Base-by-base conservation (phyloP, 192 early-diverging fungal genomes). In the Backusella macrospora region DNA sequence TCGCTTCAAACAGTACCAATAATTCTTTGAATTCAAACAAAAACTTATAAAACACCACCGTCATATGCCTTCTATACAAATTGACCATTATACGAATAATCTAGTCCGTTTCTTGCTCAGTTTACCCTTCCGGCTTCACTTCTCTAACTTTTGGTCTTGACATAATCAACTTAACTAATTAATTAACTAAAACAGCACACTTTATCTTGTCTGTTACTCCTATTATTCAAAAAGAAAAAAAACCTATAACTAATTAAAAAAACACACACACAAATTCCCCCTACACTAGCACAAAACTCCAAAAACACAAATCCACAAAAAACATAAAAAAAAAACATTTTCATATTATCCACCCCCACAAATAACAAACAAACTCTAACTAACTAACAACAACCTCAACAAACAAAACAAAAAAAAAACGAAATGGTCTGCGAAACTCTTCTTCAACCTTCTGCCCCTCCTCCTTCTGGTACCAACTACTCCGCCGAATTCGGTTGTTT, bases 401-500 rank as follows among this genome's bases (percentile, higher is more conserved):
- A 70, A 18, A 38, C 34, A 49, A 16, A 52, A 16, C 38, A 7
- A 37, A 2, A 40, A 9, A 71, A 26, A 39, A 13, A 15, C 8
- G 21, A 16, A 44, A 65, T 73, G 72, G 16, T 64, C 45, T 65
- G 21, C 70, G 34, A 55, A 14, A 23, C 48, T 18, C 42, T 66
- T 18, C 39, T 47, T 63, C 69, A 49, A 55, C 73, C 78, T 16
- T 48, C 73, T 23, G 73, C 68, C 62, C 73, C 73, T 43, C 78
- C 78, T 73, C 65, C 65, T 21, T 65, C 75, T 23, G 76, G 80
- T 38, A 62, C 59, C 62, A 78, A 82, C 64, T 82, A 82, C 48
- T 76, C 74, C 6, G 73, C 73, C 47, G 68, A 78, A 55, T 47
- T 72, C 66, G 85, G 85, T 37, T 83, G 82, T 72, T 99, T 99